Conservation (phyloP, 495 filamentous ascomycete genomes). For the Platismatia glauca region DNA sequence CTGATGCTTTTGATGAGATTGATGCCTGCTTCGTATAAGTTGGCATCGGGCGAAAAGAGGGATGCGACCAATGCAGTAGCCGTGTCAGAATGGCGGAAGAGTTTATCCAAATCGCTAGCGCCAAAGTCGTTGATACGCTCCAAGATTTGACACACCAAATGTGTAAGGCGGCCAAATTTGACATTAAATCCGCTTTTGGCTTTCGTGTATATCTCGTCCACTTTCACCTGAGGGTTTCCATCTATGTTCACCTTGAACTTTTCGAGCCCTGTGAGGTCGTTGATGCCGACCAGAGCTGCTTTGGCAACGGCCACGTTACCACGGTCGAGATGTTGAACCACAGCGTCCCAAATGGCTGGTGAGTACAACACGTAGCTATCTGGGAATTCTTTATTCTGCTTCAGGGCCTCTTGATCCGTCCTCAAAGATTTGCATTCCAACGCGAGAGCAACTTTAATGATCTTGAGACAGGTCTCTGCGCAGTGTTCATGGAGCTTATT, state of each 20-base stretch:
- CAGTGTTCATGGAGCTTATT: constrained; percentile 8
- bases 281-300: constrained; percentile 59
- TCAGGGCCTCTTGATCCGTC: constrained; percentile 60
- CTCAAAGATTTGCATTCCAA: constrained; percentile 68
- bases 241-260: constrained; percentile 49
- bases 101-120: constrained; percentile 48
- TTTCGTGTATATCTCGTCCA: constrained; percentile 38
- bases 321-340: constrained; percentile 56
- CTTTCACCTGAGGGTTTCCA: constrained; percentile 52
- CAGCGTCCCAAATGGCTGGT: constrained; percentile 63
- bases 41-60: constrained; percentile 59
- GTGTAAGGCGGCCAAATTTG: constrained; percentile 58
- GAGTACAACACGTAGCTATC: constrained; percentile 58
- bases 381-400: constrained; percentile 50
- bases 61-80: constrained; percentile 59
- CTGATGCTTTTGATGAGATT: constrained; percentile 75
- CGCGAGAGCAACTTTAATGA: constrained; percentile 56
- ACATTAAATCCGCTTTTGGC: constrained; percentile 63
- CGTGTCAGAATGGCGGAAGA: constrained; percentile 55
- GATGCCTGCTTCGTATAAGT: constrained; percentile 63
- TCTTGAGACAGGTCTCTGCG: constrained; percentile 18
- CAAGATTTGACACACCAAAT: constrained; percentile 61
- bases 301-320: constrained; percentile 58
- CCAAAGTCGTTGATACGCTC: constrained; percentile 68
- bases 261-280: constrained; percentile 61